Evolutionary conservation across 202 grass and related monocot genomes (phyloP).

Genomic region (Brachypodium distachyon): DNA sequence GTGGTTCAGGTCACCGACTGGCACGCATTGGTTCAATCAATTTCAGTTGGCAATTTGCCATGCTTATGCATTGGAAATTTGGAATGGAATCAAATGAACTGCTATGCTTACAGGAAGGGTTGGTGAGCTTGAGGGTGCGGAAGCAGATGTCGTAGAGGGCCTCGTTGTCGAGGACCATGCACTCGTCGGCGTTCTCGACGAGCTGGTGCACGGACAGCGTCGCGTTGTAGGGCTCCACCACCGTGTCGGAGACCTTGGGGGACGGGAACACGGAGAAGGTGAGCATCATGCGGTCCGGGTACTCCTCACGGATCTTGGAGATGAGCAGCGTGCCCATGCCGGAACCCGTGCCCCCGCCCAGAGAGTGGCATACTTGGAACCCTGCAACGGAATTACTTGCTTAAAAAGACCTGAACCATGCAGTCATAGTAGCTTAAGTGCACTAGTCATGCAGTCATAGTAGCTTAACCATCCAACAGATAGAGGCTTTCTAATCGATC

Average conservation of each 20-base stretch:
- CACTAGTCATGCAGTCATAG: neutral
- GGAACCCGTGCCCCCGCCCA: constrained; percentile 55
- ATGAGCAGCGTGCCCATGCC: constrained; percentile 77
- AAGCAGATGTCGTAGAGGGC: constrained; percentile 74
- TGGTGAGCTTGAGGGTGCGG: constrained; percentile 72
- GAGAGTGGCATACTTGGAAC: constrained; percentile 77
- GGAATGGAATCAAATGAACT: neutral
- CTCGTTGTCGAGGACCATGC: constrained; percentile 82
- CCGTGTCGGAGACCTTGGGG: constrained; percentile 67
- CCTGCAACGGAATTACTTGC: constrained; percentile 35
- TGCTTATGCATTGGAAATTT: neutral
- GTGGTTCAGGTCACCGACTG: constrained; percentile 68
- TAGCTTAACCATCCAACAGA: neutral
- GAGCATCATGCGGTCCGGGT: constrained; percentile 80
- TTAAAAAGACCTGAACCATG: neutral
- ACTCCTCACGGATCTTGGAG: constrained; percentile 77
- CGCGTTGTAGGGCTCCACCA: constrained; percentile 67
- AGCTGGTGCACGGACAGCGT: constrained; percentile 69
- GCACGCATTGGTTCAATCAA: neutral
- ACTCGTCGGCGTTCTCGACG: constrained; percentile 72
- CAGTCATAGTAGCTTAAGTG: neutral
- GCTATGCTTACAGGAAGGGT: constrained; percentile 43
- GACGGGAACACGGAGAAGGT: constrained; percentile 62
- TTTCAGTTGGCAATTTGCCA: neutral
- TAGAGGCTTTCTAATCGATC: neutral